Evolutionary conservation across 1,284 basidiomycete species (phyloP), one percentile per base, ranked within the genome.

Genomic region (Limonomyces culmigenus): DNA sequence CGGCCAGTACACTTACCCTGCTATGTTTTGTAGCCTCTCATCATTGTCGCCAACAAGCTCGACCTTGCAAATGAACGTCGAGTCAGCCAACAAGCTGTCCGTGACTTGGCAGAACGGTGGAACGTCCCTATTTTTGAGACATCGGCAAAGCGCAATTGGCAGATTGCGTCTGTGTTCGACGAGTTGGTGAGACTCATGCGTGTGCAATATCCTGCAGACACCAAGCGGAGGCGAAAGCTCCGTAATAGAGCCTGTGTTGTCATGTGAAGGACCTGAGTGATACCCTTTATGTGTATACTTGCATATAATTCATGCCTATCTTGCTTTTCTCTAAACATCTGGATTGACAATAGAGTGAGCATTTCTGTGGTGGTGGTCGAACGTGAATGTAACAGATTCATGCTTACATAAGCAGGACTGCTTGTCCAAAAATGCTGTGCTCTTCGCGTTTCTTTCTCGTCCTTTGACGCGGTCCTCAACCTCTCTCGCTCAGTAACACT

Each of bases 11-110:
- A 13, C 17, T 36, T 10, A 39, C 18, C 6, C 15, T 34, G 29
- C 37, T 19, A 32, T 31, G 27, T 38, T 23, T 36, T 18, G 13
- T 43, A 33, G 29, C 87, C 87, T 6, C 81, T 92, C 45, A 80
- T 91, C 25, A 67, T 91, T 10, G 85, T 88, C 13, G 87, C 87
- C 31, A 89, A 87, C 37, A 92, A 92, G 55, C 67, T 84, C 40
- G 88, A 92, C 53, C 70, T 91, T 37, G 65, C 67, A 23, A 71
- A 69, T 41, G 86, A 91, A 54, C 70, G 88, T 19, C 83, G 88
- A 49, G 85, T 92, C 3, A 67, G 70, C 15, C 63, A 69, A 31
- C 62, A 56, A 32, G 70, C 68, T 0, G 79, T 86, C 31, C 69
- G 78, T 45, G 56, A 67, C 6, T 63, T 86, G 5, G 70, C 76